Evolutionary conservation across 129 eudicot genomes (phyloP).

Genomic region (Rutidosis leptorrhynchoides): DNA sequence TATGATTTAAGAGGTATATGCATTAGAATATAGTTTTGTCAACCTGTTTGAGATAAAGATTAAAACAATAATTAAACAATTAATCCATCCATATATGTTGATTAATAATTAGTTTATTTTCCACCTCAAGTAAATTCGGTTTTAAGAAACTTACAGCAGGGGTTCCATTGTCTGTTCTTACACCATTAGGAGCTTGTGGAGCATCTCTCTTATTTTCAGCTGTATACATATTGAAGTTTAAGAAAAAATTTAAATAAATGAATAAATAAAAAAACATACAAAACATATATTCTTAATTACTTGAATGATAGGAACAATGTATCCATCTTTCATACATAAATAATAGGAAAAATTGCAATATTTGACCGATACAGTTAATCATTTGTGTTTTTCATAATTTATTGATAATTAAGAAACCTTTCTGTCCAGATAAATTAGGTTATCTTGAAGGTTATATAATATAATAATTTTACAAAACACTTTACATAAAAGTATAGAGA

Average conservation of each 20-base stretch:
- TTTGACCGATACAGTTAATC: not conserved
- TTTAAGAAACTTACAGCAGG: constrained; percentile 70
- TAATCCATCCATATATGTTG: not conserved
- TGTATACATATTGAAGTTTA: constrained; percentile 30
- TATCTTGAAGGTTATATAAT: not conserved
- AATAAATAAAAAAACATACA: not conserved
- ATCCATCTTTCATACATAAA: not conserved
- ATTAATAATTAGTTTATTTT: not conserved
- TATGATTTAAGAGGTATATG: no score
- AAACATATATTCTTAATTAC: not conserved
- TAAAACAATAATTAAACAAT: not conserved
- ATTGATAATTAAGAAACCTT: not conserved
- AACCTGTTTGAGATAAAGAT: not conserved
- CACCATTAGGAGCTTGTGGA: constrained; percentile 70
- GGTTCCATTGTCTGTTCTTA: constrained; percentile 62
- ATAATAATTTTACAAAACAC: no score
- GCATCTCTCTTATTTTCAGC: constrained; percentile 78
- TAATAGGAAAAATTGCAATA: not conserved
- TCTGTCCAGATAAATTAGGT: not conserved
- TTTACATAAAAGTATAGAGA: not conserved
- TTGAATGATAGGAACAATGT: not conserved
- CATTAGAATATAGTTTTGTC: no score
- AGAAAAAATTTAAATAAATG: no score
- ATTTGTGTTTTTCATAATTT: not conserved
- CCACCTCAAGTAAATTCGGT: not conserved